Percentiles rank a stretch among this genome's conserved stretches.
These are phyloP conservation scores for Rhinocladiella similis DNA, from an alignment of 2,329 filamentous ascomycete genomes.

Conservation along the genomic window DNA sequence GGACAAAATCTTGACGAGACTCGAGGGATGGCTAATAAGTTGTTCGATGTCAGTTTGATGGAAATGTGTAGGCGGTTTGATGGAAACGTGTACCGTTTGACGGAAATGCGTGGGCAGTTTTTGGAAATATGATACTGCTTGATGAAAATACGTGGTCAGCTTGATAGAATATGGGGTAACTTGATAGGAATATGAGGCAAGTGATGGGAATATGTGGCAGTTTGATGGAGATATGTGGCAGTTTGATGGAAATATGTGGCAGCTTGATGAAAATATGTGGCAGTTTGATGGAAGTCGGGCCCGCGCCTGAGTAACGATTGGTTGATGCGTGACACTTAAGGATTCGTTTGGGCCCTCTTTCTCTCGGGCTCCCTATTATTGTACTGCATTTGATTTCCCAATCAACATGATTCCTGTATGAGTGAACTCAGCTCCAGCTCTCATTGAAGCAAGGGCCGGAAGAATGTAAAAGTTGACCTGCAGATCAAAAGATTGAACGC, in stretches of 20 bases:
- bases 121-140: no score
- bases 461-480: no score
- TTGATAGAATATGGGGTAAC: no score
- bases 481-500: no score
- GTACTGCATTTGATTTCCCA: no score
- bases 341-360: no score
- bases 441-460: no score
- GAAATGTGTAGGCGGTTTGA: no score
- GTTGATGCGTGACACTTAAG: background rate
- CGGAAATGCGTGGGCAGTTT: background rate
- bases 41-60: background rate
- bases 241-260: background rate
- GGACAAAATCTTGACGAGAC: background rate
- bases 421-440: no score
- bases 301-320: background rate
- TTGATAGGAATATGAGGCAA: background rate
- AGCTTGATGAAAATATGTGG: background rate
- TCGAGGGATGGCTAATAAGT: background rate
- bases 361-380: no score
- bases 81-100: background rate
- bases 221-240: background rate
- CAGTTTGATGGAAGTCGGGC: background rate
- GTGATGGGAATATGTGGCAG: background rate
- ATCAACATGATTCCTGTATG: no score
- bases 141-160: no score